Base-by-base conservation (phyloP, 208 protist genomes). In the Kentomonas sorsogonicus region DNA sequence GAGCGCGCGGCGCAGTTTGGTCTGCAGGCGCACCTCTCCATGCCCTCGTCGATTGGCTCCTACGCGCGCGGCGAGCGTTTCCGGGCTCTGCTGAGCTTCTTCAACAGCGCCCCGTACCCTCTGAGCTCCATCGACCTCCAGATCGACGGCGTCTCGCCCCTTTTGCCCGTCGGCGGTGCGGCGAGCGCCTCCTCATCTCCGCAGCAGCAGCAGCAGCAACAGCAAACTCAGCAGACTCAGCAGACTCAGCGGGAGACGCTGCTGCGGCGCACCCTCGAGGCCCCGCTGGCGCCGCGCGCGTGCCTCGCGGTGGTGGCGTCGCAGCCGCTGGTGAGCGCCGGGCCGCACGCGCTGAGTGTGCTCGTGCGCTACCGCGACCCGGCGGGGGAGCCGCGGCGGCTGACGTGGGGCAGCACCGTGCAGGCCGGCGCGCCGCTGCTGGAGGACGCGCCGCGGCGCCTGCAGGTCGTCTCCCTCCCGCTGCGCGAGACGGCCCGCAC, bases 91-190 rank as follows among this genome's bases (percentile, higher is more conserved):
- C 46, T 91, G 38, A 74, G 59, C 57, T 81, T 91, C 41, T 60
- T 75, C 61, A 91, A 91, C 68, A 58, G 69, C 22, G 83, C 83
- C 16, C 53, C 57, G 22, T 91, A 91, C 62, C 51, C 66, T 0
- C 59, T 91, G 10, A 39, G 41, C 9, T 44, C 66, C 29, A 33
- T 77, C 11, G 30, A 40, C 36, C 56, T 86, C 34, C 39, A 63
- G 31, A 53, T 88, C 63, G 72, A 70, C 2, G 58, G 63, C 18
- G 25, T 59, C 16, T 39, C 63, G 25, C 72, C 80, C 15, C 58
- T 45, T 0, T 53, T 57, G 3, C 53, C 55, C 30, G 36, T 59
- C 41, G 58, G 57, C 16, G 43, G 43, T 11, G 29, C 27, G 15
- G 46, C n/a, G n/a, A n/a, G n/a, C n/a, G n/a, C n/a, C n/a, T n/a